These are phyloP conservation scores for Lenzites betulinus DNA, from an alignment of 768 basidiomycete species.

Conservation along the genomic window DNA sequence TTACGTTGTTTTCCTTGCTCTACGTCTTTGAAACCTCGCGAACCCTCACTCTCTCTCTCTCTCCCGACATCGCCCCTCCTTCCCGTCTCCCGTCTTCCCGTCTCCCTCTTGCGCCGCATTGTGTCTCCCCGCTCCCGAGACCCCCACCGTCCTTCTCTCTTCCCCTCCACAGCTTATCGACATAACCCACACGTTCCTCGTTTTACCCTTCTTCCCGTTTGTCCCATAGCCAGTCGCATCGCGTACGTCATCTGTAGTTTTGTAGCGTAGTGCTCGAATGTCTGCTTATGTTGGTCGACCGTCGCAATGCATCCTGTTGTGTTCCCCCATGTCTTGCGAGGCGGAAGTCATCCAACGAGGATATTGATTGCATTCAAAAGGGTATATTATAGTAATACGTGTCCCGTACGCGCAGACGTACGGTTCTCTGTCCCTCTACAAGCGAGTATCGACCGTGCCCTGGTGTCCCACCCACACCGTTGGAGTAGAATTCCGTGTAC, in stretches of 20 bases:
- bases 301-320: conserved; percentile 24
- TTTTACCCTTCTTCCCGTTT: conserved; percentile 4
- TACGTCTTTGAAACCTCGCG: conserved; percentile 25
- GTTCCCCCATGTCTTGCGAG: background rate
- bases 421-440: too few species aligned
- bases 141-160: conserved; percentile 5
- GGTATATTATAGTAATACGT: too few species aligned
- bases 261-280: conserved; percentile 36
- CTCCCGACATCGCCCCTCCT: conserved; percentile 28
- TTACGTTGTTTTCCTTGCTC: conserved; percentile 23
- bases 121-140: conserved; percentile 1
- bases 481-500: too few species aligned
- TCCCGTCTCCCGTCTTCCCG: conserved; percentile 23
- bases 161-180: background rate
- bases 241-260: conserved; percentile 33
- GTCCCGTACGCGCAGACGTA: too few species aligned
- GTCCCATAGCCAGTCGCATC: conserved; percentile 16
- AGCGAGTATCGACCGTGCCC: too few species aligned
- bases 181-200: background rate
- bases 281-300: conserved; percentile 24
- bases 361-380: background rate
- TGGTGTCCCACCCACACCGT: too few species aligned
- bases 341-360: background rate
- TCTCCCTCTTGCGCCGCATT: conserved; percentile 14
- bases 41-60: conserved; percentile 30